Evolutionary conservation across 2,329 filamentous ascomycete species (phyloP).

Genomic region (Torrubiellomyces zombiae): DNA sequence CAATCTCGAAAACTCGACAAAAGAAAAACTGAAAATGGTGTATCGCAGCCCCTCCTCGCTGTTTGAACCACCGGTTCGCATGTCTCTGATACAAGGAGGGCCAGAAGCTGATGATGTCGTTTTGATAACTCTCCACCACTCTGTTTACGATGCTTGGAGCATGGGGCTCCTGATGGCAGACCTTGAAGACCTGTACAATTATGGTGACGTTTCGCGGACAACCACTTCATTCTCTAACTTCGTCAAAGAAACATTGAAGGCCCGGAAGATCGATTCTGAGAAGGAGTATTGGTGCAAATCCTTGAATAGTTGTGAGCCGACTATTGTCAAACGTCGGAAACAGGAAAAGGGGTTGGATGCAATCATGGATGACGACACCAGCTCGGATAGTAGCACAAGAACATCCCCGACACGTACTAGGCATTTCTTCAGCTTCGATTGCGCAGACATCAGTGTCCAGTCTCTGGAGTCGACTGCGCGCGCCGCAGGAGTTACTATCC

Average conservation of each 20-base stretch:
- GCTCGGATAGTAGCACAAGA: background rate
- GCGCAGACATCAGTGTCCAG: conserved; percentile 1
- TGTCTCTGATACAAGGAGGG: background rate
- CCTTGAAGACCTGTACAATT: background rate
- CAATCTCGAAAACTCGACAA: background rate
- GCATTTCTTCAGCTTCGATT: conserved; percentile 2
- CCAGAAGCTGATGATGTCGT: background rate
- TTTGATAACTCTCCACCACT: background rate
- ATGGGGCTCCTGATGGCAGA: background rate
- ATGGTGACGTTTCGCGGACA: background rate
- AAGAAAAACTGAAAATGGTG: background rate
- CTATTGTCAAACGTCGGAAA: conserved; percentile 1
- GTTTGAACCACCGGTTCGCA: background rate
- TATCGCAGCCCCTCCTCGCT: background rate
- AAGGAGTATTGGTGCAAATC: background rate
- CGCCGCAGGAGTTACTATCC: conserved; percentile 1
- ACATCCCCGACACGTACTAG: too few relatives aligned
- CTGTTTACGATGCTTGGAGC: conserved; percentile 1
- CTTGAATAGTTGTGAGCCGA: background rate
- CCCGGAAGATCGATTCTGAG: background rate
- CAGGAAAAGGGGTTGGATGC: too few relatives aligned
- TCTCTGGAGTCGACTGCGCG: conserved; percentile 4
- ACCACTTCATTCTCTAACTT: background rate
- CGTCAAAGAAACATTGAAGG: background rate
- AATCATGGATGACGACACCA: background rate